Evolutionary conservation across 2,329 filamentous ascomycete species (phyloP).

Genomic region (Talaromyces sp.): DNA sequence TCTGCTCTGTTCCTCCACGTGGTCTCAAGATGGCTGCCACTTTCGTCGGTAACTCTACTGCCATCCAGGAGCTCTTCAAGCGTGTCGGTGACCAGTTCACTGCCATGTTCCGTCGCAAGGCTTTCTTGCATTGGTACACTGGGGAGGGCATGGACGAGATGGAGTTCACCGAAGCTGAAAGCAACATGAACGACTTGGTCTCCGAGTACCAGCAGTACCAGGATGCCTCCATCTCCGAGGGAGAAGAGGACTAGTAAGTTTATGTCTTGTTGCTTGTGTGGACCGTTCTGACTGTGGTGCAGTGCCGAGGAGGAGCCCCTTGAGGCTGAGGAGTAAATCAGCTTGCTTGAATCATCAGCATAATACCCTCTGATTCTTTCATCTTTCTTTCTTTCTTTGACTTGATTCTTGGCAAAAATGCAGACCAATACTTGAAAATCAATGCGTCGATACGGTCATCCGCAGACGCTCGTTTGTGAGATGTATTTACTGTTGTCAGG

Average conservation of each 20-base stretch:
- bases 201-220: slow-evolving; percentile 99
- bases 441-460: slow-evolving; percentile 13
- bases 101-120: slow-evolving; percentile 99
- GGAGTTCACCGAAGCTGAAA: slow-evolving; percentile 99
- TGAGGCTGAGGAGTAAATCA: slow-evolving; percentile 66
- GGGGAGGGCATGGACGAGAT: slow-evolving; percentile 99
- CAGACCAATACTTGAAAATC: not conserved
- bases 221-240: slow-evolving; percentile 95
- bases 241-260: slow-evolving; percentile 80
- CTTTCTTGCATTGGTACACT: slow-evolving; percentile 99
- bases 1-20: slow-evolving; percentile 96
- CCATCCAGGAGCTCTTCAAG: slow-evolving; percentile 99
- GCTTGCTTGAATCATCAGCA: slow-evolving; percentile 8
- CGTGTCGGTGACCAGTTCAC: slow-evolving; percentile 99
- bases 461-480: slow-evolving; percentile 4
- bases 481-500: slow-evolving; percentile 14
- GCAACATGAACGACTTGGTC: slow-evolving; percentile 99
- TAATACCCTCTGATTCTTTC: slow-evolving; percentile 20
- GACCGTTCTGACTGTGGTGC: slow-evolving; percentile 22
- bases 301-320: slow-evolving; percentile 71
- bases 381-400: slow-evolving; percentile 5
- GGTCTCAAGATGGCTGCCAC: slow-evolving; percentile 99
- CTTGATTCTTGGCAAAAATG: not conserved
- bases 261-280: not conserved
- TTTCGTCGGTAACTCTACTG: slow-evolving; percentile 98